Evolutionary conservation across 768 basidiomycete species (phyloP), one percentile per base, ranked within the genome.

Genomic region (Lyophyllum atratum): DNA sequence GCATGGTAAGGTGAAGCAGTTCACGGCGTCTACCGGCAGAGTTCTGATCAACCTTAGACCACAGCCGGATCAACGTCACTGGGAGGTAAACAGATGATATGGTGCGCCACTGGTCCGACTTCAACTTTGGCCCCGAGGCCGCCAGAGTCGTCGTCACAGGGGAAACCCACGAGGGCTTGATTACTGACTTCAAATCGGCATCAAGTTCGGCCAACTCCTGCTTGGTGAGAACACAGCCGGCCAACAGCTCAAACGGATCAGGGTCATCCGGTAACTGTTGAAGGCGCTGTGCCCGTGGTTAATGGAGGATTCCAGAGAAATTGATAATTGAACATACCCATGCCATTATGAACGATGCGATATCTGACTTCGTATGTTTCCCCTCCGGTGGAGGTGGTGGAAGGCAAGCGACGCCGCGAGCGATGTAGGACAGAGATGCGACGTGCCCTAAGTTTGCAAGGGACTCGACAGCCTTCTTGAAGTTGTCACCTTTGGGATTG

Each of bases 61-160:
- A 79, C 0, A 78, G 63, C 2, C 71, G 64, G 19, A 68, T 62
- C 2, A 79, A 62, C 1, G 76, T 73, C n/a, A 74, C 62, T 2
- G 71, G 72, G 25, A 78, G 66, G 50, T 76, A 63, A 15, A 76
- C 47, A 0, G 66, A 64, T 19, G 72, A 69, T 8, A 75, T 56
- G 0, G 64, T 66, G 17, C 66, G 64, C 78, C 76, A 80, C 57
- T 75, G 54, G 42, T 74, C 70, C 10, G 74, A 66, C 24, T 71
- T 72, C 21, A 73, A 56, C 46, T 72, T 72, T n/a, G 69, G 66
- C 28, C 69, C 62, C 0, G 48, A 33, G 4, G 63, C 49, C 39
- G 17, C 67, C 66, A 19, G 69, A 51, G 42, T 69, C 55, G 33
- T 33, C 12, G 72, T 67, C 5, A 68, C 46, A 1, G 17, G 29